phyloP scores from a whole-genome alignment of 768 basidiomycete genomes.

The Auriculariales sp. region DNA sequence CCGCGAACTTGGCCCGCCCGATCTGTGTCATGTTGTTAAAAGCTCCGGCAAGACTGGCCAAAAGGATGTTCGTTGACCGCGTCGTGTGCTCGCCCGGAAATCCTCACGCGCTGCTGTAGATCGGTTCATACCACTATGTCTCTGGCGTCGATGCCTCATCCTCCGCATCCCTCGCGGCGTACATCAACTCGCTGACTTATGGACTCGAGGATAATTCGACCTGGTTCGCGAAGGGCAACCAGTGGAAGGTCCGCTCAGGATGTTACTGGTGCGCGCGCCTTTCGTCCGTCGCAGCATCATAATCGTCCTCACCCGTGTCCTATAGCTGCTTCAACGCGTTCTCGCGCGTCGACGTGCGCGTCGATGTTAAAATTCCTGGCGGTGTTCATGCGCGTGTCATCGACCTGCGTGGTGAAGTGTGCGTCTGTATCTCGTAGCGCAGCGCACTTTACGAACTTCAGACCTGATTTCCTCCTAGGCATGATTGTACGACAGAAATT shows the following conservation, averaged over 20 bases:
- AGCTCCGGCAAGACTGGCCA: conserved; percentile 69
- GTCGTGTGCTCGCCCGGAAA: neutral
- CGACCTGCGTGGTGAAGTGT: conserved; percentile 90
- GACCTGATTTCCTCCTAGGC: conserved; percentile 27
- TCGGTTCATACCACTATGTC: conserved; percentile 93
- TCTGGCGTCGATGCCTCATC: conserved; percentile 99
- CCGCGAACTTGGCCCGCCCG: conserved; percentile 93
- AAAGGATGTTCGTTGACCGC: conserved; percentile 56
- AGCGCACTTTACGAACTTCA: neutral
- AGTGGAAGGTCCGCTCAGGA: conserved; percentile 87
- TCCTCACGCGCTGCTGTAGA: conserved; percentile 25
- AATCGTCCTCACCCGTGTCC: neutral
- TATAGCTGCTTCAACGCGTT: conserved; percentile 93
- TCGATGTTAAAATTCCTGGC: conserved; percentile 97
- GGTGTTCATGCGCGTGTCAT: conserved; percentile 91
- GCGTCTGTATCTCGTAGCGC: conserved; percentile 15
- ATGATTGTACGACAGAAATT: conserved; percentile 79
- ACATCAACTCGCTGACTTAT: conserved; percentile 97
- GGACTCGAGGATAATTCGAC: conserved; percentile 79
- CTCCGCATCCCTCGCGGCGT: conserved; percentile 92
- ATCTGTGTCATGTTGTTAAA: conserved; percentile 91
- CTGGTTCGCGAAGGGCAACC: conserved; percentile 78
- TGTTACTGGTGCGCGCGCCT: conserved; percentile 63
- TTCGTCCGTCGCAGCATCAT: neutral
- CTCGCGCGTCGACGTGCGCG: conserved; percentile 87